Evolutionary conservation across 2,329 filamentous ascomycete species (phyloP).

Genomic region (Ophiobolus disseminans): DNA sequence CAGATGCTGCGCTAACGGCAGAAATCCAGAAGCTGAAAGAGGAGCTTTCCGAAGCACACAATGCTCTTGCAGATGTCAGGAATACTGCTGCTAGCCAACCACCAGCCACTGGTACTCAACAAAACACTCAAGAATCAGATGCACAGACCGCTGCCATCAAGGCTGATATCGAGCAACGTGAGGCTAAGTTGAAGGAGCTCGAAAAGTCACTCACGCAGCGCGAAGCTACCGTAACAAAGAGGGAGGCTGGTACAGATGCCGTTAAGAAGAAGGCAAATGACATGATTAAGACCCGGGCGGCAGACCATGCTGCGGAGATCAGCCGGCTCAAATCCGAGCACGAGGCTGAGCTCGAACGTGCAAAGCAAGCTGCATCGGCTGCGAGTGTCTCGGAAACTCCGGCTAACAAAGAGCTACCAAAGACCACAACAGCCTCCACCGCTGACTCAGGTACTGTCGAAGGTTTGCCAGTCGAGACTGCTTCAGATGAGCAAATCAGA

Average conservation of each 20-base stretch:
- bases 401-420: neutral
- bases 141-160: constrained; percentile 51
- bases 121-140: constrained; percentile 57
- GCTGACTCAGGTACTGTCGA: neutral
- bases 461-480: neutral
- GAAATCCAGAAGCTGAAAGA: constrained; percentile 31
- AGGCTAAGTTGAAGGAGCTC: constrained; percentile 35
- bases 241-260: constrained; percentile 16
- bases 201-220: constrained; percentile 55
- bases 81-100: constrained; percentile 23
- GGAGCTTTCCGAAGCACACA: constrained; percentile 53
- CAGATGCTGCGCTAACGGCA: constrained; percentile 16
- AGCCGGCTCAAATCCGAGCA: neutral
- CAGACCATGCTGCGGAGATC: neutral
- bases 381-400: neutral
- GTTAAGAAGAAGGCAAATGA: constrained; percentile 5
- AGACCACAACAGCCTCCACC: neutral
- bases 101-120: constrained; percentile 12
- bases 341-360: neutral
- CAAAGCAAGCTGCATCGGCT: neutral
- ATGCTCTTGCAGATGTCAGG: constrained; percentile 54
- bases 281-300: constrained; percentile 1
- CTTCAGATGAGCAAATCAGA: neutral
- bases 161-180: constrained; percentile 40
- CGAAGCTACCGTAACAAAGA: constrained; percentile 21